Conservation (phyloP, 1,284 basidiomycete genomes). For the Schizophyllum amplum region DNA sequence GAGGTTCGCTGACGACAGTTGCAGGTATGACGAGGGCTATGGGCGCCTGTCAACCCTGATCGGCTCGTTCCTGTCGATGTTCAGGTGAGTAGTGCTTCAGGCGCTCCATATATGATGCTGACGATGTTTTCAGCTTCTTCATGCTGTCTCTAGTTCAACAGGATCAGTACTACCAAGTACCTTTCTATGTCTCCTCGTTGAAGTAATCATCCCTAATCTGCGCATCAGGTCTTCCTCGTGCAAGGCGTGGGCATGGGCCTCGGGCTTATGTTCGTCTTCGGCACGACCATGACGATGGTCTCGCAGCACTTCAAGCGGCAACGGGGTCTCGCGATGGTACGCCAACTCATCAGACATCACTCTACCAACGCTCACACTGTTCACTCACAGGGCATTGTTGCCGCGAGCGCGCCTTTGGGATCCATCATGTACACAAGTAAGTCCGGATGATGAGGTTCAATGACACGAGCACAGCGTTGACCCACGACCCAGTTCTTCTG, state of each 20-base stretch:
- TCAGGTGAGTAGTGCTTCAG: constrained; percentile 12
- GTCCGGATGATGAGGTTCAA: background rate
- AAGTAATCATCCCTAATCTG: background rate
- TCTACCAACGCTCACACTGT: constrained; percentile 3
- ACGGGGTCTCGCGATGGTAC: constrained; percentile 22
- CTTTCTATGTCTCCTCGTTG: too few species aligned
- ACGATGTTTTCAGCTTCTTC: constrained; percentile 15
- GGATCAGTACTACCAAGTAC: constrained; percentile 24
- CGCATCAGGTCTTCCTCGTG: constrained; percentile 19
- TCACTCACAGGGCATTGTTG: constrained; percentile 14
- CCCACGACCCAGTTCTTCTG: constrained; percentile 16
- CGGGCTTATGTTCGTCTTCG: constrained; percentile 8
- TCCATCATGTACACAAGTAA: constrained; percentile 15
- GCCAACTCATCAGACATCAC: constrained; percentile 4
- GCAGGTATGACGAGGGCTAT: constrained; percentile 25
- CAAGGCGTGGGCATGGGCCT: constrained; percentile 28
- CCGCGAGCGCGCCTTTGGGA: constrained; percentile 15
- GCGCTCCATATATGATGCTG: background rate
- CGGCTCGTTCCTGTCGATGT: constrained; percentile 23
- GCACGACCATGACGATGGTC: constrained; percentile 21
- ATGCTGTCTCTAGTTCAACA: constrained; percentile 26
- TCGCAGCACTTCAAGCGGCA: constrained; percentile 26
- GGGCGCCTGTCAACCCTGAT: constrained; percentile 20
- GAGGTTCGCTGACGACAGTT: background rate
- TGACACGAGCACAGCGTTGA: too few species aligned